Conservation (phyloP, 257 asterid genomes). For the Asclepias syriaca region DNA sequence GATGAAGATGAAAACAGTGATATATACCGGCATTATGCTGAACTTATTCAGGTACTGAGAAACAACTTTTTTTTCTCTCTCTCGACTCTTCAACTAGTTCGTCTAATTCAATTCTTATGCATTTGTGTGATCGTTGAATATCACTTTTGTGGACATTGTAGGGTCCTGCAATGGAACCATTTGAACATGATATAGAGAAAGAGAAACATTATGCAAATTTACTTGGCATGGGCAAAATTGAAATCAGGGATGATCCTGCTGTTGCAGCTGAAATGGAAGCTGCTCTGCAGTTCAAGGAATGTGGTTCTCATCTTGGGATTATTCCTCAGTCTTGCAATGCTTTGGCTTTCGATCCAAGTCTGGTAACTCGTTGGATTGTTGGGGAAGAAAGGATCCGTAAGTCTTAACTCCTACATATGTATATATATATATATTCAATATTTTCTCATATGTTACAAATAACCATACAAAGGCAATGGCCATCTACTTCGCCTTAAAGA, state of each 20-base stretch:
- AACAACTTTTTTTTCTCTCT: background rate
- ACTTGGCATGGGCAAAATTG: slow-evolving; percentile 44
- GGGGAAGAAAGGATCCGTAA: slow-evolving; percentile 71
- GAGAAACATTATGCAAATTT: slow-evolving; percentile 66
- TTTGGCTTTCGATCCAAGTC: slow-evolving; percentile 78
- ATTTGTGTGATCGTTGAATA: background rate
- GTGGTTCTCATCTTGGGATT: slow-evolving; percentile 75
- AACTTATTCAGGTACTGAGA: slow-evolving; percentile 71
- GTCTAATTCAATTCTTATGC: background rate
- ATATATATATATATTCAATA: too few relatives aligned
- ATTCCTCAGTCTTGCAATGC: slow-evolving; percentile 76
- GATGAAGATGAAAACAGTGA: slow-evolving; percentile 84
- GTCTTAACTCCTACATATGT: background rate
- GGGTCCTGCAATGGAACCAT: slow-evolving; percentile 89
- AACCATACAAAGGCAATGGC: too few relatives aligned
- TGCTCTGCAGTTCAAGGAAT: slow-evolving; percentile 47
- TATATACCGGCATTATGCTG: slow-evolving; percentile 84
- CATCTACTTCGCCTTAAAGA: too few relatives aligned
- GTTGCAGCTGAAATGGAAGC: slow-evolving; percentile 75
- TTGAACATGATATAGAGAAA: slow-evolving; percentile 61
- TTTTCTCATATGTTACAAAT: too few relatives aligned
- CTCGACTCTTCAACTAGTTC: background rate
- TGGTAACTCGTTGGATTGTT: slow-evolving; percentile 80
- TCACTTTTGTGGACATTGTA: slow-evolving; percentile 20
- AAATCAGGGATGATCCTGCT: slow-evolving; percentile 52